A percentile compares a stretch with the other conserved stretches of the same genome.
These are phyloP conservation scores for Gossypium thurberi DNA, from an alignment of 345 rosid species.

Conservation along the genomic window DNA sequence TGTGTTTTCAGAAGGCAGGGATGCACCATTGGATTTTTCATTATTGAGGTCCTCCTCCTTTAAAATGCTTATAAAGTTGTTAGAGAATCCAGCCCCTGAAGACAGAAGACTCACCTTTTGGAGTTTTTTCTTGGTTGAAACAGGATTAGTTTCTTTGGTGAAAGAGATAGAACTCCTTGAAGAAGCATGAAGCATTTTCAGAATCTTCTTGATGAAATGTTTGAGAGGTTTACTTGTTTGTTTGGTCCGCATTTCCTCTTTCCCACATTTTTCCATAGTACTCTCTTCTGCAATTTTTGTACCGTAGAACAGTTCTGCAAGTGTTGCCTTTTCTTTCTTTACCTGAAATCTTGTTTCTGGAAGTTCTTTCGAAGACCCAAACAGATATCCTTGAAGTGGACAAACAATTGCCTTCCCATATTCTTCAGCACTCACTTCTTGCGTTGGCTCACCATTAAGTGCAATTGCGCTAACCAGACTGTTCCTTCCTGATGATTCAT, in stretches of 20 bases:
- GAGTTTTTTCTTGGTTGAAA: slow-evolving; percentile 49
- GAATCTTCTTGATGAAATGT: slow-evolving; percentile 54
- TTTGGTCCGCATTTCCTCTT: slow-evolving; percentile 40
- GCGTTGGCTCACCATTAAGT: slow-evolving; percentile 42
- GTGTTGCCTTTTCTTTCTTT: slow-evolving; percentile 64
- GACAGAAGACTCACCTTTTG: slow-evolving; percentile 49
- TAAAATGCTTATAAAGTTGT: not conserved
- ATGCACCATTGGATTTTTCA: not conserved
- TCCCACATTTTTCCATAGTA: slow-evolving; percentile 28
- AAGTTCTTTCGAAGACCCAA: slow-evolving; percentile 54
- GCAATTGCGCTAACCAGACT: slow-evolving; percentile 58
- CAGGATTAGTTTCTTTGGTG: slow-evolving; percentile 23
- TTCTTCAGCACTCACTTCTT: slow-evolving; percentile 39
- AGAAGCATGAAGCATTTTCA: slow-evolving; percentile 46
- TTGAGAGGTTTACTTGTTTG: slow-evolving; percentile 45
- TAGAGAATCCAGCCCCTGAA: slow-evolving; percentile 15
- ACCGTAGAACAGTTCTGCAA: slow-evolving; percentile 59
- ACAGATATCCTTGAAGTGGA: slow-evolving; percentile 85
- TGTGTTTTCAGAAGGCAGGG: not conserved
- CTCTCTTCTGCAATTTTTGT: slow-evolving; percentile 41
- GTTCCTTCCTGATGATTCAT: slow-evolving; percentile 58
- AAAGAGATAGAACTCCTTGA: slow-evolving; percentile 22
- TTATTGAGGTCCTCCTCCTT: not conserved
- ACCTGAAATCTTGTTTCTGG: slow-evolving; percentile 43
- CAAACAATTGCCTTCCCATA: slow-evolving; percentile 31